Conservation (phyloP, 202 grass and related monocot species). For the Cymbopogon flexuosus region DNA sequence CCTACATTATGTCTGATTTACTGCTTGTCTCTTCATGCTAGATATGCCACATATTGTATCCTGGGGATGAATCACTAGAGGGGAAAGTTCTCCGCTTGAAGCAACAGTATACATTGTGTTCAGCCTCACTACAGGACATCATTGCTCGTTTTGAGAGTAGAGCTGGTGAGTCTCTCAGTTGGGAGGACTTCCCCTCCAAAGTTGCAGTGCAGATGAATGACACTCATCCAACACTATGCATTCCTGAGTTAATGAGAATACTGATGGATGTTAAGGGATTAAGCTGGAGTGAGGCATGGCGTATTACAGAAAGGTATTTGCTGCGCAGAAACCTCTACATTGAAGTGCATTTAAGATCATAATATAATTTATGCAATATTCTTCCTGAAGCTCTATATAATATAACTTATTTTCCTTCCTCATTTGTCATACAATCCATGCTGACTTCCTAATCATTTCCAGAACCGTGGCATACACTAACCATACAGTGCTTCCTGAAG, state of each 20-base stretch:
- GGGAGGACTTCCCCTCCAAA: conserved; percentile 90
- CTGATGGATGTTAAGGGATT: conserved; percentile 91
- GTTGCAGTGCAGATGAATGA: conserved; percentile 99
- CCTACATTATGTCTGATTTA: conserved; percentile 19
- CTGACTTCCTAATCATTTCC: conserved; percentile 30
- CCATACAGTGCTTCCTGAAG: conserved; percentile 98
- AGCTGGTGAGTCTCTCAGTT: conserved; percentile 70
- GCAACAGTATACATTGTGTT: conserved; percentile 97
- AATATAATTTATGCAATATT: conserved; percentile 16
- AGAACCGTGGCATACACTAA: conserved; percentile 97
- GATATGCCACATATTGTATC: conserved; percentile 95
- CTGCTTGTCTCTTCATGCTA: conserved; percentile 36
- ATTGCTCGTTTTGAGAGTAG: conserved; percentile 80
- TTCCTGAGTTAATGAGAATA: conserved; percentile 97
- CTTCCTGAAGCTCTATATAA: background rate
- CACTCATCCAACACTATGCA: conserved; percentile 96
- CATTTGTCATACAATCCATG: conserved; percentile 11
- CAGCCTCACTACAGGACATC: conserved; percentile 96
- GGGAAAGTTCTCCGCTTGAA: conserved; percentile 94
- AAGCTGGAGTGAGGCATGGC: conserved; percentile 79
- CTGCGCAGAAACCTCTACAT: background rate
- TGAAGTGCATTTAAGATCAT: conserved; percentile 3
- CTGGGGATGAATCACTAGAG: conserved; percentile 87
- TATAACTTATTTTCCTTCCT: conserved; percentile 10
- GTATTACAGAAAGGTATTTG: conserved; percentile 84